A percentile compares a stretch with the other conserved stretches of the same genome.
These are phyloP conservation scores for Penicillium sp. DNA, from an alignment of 2,329 filamentous ascomycete genomes.

Conservation along the genomic window DNA sequence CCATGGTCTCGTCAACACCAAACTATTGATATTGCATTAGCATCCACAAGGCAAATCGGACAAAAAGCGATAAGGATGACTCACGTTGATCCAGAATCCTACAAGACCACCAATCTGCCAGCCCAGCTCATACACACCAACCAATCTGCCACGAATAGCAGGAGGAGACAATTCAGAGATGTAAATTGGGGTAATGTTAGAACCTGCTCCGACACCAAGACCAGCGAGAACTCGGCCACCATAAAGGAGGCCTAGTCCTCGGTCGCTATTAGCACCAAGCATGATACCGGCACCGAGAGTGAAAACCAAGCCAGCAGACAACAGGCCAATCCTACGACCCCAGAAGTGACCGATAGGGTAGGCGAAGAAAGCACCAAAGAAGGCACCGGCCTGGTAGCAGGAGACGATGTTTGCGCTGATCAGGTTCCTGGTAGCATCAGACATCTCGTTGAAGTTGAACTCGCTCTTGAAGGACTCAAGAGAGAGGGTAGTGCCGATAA, in stretches of 20 bases:
- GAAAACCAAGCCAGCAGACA: constrained; percentile 62
- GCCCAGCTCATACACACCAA: constrained; percentile 56
- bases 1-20: constrained; percentile 48
- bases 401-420: constrained; percentile 75
- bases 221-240: constrained; percentile 58
- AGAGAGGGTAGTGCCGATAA: constrained; percentile 73
- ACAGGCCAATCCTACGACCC: constrained; percentile 64
- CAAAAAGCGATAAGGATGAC: constrained; percentile 7
- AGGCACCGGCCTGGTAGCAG: constrained; percentile 77
- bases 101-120: constrained; percentile 54
- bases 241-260: constrained; percentile 62
- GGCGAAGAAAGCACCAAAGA: constrained; percentile 72
- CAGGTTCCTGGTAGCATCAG: constrained; percentile 41
- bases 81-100: constrained; percentile 51
- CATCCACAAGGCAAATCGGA: constrained; percentile 14
- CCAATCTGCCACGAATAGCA: constrained; percentile 57
- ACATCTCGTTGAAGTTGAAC: constrained; percentile 60
- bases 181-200: constrained; percentile 59
- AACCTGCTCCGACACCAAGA: constrained; percentile 55
- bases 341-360: constrained; percentile 65
- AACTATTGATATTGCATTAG: constrained; percentile 39
- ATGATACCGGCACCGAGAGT: constrained; percentile 69
- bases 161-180: constrained; percentile 58
- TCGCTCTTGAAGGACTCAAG: constrained; percentile 67
- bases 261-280: constrained; percentile 61